Percentiles rank a stretch among this genome's conserved stretches.
phyloP scores from a whole-genome alignment of 1,139 yeast species.

The Geotrichum histeridarum region DNA sequence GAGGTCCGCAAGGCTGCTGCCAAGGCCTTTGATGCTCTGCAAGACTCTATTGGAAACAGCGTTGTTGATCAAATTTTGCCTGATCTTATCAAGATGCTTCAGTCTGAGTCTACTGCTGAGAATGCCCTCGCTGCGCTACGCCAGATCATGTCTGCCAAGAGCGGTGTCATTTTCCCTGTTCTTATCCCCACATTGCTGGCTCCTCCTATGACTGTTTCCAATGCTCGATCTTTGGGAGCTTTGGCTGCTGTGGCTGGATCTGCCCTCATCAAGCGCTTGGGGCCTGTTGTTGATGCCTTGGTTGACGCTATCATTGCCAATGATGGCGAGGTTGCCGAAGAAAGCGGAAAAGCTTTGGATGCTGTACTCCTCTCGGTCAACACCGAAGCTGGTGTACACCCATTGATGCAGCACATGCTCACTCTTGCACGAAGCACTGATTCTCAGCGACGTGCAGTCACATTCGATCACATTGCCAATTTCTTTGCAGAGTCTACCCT shows the following conservation, averaged over 20 bases:
- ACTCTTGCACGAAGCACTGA: conserved; percentile 66
- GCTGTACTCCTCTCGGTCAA: conserved; percentile 65
- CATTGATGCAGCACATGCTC: conserved; percentile 76
- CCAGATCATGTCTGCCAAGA: conserved; percentile 86
- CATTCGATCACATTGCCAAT: conserved; percentile 63
- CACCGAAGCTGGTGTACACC: conserved; percentile 77
- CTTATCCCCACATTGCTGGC: conserved; percentile 77
- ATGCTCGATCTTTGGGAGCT: conserved; percentile 82
- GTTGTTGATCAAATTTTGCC: conserved; percentile 91
- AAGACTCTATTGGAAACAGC: conserved; percentile 71
- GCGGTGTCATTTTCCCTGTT: conserved; percentile 90
- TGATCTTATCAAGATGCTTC: conserved; percentile 64
- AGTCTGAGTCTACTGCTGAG: conserved; percentile 53
- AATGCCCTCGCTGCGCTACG: conserved; percentile 82
- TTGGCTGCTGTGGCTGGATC: conserved; percentile 88
- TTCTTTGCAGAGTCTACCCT: conserved; percentile 63
- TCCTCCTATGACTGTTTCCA: conserved; percentile 77
- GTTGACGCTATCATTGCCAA: conserved; percentile 53
- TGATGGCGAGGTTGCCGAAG: conserved; percentile 34
- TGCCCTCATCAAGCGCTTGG: conserved; percentile 68
- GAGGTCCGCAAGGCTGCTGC: conserved; percentile 89
- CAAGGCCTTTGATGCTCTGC: conserved; percentile 79
- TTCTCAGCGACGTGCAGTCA: conserved; percentile 56
- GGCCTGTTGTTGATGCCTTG: conserved; percentile 65
- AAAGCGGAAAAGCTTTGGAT: conserved; percentile 47